Conservation (phyloP, 768 basidiomycete species). For the Mycena indigotica region DNA sequence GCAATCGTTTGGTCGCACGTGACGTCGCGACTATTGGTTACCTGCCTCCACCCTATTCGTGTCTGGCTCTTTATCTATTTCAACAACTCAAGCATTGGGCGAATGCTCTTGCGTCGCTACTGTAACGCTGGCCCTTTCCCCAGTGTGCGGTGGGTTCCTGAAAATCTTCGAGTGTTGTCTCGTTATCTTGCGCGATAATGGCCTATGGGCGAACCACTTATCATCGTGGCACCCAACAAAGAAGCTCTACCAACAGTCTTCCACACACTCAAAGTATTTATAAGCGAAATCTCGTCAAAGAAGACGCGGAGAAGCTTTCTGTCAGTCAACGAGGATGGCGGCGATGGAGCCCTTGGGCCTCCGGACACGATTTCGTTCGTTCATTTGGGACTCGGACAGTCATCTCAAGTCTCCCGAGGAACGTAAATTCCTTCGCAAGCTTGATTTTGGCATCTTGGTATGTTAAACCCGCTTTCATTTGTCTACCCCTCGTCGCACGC, state of each 20-base stretch:
- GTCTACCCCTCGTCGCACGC: neutral
- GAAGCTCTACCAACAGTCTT: too few relatives aligned
- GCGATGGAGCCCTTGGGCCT: neutral
- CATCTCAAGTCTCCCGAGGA: constrained; percentile 27
- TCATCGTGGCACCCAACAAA: constrained; percentile 1
- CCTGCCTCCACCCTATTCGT: too few relatives aligned
- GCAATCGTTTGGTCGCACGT: too few relatives aligned
- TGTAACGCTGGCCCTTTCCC: too few relatives aligned
- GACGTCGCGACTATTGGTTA: too few relatives aligned
- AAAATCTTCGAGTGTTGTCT: too few relatives aligned
- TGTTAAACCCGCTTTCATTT: neutral
- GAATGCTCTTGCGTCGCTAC: neutral
- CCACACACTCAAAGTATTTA: neutral
- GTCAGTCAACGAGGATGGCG: neutral
- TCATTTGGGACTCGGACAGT: constrained; percentile 29
- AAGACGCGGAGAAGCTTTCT: neutral
- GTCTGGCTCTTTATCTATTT: neutral
- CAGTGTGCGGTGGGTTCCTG: too few relatives aligned
- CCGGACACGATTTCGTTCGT: constrained; percentile 23
- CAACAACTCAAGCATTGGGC: neutral
- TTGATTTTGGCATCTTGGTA: constrained; percentile 29
- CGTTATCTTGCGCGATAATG: constrained; percentile 16
- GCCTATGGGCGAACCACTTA: too few relatives aligned
- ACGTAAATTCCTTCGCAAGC: constrained; percentile 25
- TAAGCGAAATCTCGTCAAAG: neutral